These are phyloP conservation scores for Verticillium isaacii DNA, from an alignment of 2,329 filamentous ascomycete genomes.

Conservation along the genomic window DNA sequence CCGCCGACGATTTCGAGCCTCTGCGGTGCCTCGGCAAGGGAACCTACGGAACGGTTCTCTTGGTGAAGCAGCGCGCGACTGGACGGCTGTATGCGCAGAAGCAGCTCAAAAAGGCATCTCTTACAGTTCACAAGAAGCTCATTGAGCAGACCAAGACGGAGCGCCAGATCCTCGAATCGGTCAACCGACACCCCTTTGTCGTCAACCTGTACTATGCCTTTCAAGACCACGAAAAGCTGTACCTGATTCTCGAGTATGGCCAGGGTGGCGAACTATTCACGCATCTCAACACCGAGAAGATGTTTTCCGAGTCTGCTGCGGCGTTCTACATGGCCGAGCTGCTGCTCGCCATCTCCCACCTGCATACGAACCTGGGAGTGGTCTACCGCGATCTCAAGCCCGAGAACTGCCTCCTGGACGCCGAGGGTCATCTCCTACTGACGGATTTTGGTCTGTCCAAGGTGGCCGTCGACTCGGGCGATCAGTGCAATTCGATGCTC, in stretches of 20 bases:
- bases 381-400: slow-evolving; percentile 97
- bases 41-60: slow-evolving; percentile 87
- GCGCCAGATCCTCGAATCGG: slow-evolving; percentile 87
- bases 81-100: slow-evolving; percentile 95
- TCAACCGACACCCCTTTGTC: slow-evolving; percentile 95
- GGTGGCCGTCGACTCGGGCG: slow-evolving; percentile 68
- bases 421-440: slow-evolving; percentile 85
- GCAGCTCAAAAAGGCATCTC: slow-evolving; percentile 94
- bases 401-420: slow-evolving; percentile 91
- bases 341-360: slow-evolving; percentile 86
- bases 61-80: slow-evolving; percentile 85
- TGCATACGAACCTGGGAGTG: slow-evolving; percentile 87
- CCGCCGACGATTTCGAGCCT: slow-evolving; percentile 82
- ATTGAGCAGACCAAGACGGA: slow-evolving; percentile 98
- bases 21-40: slow-evolving; percentile 93
- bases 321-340: slow-evolving; percentile 99
- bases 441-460: slow-evolving; percentile 98
- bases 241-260: slow-evolving; percentile 95
- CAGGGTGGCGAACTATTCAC: slow-evolving; percentile 95
- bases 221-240: slow-evolving; percentile 95
- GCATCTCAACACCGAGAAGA: slow-evolving; percentile 88
- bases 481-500: slow-evolving; percentile 78
- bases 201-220: slow-evolving; percentile 98
- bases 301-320: slow-evolving; percentile 85
- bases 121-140: slow-evolving; percentile 92